Conservation (phyloP, 1,139 yeast genomes). For the Geotrichum europaeum region DNA sequence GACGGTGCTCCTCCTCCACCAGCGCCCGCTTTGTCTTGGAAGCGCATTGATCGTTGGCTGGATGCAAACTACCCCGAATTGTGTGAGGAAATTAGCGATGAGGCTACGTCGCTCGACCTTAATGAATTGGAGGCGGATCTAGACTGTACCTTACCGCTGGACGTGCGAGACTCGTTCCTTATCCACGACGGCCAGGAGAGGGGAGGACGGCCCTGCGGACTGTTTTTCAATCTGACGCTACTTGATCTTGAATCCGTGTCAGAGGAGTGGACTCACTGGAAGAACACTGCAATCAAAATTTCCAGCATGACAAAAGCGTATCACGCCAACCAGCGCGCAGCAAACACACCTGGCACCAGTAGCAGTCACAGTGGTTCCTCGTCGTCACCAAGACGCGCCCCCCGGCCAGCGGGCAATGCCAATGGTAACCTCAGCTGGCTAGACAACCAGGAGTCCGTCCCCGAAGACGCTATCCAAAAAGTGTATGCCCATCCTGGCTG, state of each 20-base stretch:
- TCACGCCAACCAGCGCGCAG: constrained; percentile 19
- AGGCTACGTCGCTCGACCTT: constrained; percentile 69
- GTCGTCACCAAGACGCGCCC: constrained; percentile 14
- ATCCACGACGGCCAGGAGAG: constrained; percentile 78
- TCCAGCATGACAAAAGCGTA: constrained; percentile 21
- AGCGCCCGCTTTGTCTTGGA: constrained; percentile 65
- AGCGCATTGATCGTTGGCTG: constrained; percentile 64
- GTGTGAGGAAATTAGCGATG: constrained; percentile 61
- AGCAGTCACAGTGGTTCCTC: constrained; percentile 14
- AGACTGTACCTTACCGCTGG: constrained; percentile 60
- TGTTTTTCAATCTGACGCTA: constrained; percentile 63
- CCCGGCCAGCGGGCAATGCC: constrained; percentile 10
- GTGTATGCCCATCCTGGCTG: constrained; percentile 82
- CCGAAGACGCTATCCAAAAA: constrained; percentile 63
- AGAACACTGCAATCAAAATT: constrained; percentile 49
- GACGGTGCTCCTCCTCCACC: constrained; percentile 63
- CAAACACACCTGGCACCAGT: constrained; percentile 17
- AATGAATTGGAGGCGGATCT: constrained; percentile 72
- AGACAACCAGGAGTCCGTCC: constrained; percentile 58
- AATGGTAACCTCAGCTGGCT: constrained; percentile 27
- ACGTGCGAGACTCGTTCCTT: constrained; percentile 67
- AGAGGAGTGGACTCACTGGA: constrained; percentile 70
- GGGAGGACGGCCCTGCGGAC: constrained; percentile 70
- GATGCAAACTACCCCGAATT: constrained; percentile 77
- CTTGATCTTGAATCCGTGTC: constrained; percentile 65